Evolutionary conservation across 805 yeast genomes (phyloP), one percentile per base, ranked within the genome.

Genomic region (Kodamaea hsintzibuensis): DNA sequence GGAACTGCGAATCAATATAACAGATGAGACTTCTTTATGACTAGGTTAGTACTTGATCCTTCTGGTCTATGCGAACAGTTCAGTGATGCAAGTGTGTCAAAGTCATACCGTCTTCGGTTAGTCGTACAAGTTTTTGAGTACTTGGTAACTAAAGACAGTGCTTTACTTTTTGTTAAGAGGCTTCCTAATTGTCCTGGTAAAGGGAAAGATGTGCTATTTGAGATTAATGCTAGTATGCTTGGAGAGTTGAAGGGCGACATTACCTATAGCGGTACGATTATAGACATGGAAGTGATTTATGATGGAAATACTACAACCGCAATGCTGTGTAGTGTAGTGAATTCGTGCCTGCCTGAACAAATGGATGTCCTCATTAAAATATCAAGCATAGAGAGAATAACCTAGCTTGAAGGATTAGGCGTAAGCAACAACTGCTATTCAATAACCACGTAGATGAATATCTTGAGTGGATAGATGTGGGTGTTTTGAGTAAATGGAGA

Each of bases 11-110:
- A 40, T 17, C n/a, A 40, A 22, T 22, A 22, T 22, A 22, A 40
- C 19, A 3, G 42, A 38, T 38, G 42, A 17, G 17, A 14, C 42
- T 38, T 40, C 25, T 16, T 3, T 40, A 72, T 72, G 77, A 70
- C 76, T 8, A 57, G 50, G n/a, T 55, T 72, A 44, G 58, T 66
- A 13, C 43, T 70, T 37, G 70, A 70, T 22, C 76, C 76, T 2
- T 51, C 58, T 1, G 47, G 57, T 4, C 56, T 72, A 10, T 33
- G 52, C n/a, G 49, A 51, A 2, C 53, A 57, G 48, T 64, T 60
- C 44, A 66, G 71, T 2, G 51, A 58, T 22, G 73, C 74, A 1
- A 56, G 69, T 2, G 57, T 54, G 6, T 56, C 64, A 7, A 40
- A 48, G 6, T 58, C 62, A 2, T 57, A 53, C 16, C 55, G 67